Evolutionary conservation across 345 rosid genomes (phyloP).

Genomic region (Salix exigua): DNA sequence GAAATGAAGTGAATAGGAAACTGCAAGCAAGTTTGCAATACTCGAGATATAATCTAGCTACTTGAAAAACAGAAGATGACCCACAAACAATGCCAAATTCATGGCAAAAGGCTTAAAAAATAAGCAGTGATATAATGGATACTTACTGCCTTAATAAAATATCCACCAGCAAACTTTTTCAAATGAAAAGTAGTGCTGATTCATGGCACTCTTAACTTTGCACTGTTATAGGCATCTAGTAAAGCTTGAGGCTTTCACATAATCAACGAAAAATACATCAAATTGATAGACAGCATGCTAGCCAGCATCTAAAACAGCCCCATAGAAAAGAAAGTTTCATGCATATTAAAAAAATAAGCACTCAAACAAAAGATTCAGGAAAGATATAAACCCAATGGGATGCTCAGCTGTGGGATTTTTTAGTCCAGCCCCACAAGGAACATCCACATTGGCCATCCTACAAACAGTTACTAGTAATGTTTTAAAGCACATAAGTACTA

Average conservation of each 20-base stretch:
- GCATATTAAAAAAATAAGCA: slow-evolving; percentile 7
- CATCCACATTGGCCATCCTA: slow-evolving; percentile 29
- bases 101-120: neutral
- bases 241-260: neutral
- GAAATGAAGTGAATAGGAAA: neutral
- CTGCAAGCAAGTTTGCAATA: neutral
- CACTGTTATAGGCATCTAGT: neutral
- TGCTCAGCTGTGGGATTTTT: slow-evolving; percentile 21
- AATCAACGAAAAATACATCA: neutral
- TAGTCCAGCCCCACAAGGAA: slow-evolving; percentile 21
- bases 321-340: slow-evolving; percentile 3
- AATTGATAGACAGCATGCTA: neutral
- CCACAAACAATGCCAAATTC: neutral
- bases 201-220: neutral
- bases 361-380: slow-evolving; percentile 1
- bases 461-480: slow-evolving; percentile 19
- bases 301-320: slow-evolving; percentile 1
- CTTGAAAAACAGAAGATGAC: neutral
- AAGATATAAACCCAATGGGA: slow-evolving; percentile 16
- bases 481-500: slow-evolving; percentile 34
- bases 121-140: neutral
- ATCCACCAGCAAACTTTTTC: neutral
- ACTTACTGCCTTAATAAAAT: neutral
- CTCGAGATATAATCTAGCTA: neutral
- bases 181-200: neutral